Evolutionary conservation across 1,284 basidiomycete species (phyloP).

Genomic region (Cutaneotrichosporon sp.): DNA sequence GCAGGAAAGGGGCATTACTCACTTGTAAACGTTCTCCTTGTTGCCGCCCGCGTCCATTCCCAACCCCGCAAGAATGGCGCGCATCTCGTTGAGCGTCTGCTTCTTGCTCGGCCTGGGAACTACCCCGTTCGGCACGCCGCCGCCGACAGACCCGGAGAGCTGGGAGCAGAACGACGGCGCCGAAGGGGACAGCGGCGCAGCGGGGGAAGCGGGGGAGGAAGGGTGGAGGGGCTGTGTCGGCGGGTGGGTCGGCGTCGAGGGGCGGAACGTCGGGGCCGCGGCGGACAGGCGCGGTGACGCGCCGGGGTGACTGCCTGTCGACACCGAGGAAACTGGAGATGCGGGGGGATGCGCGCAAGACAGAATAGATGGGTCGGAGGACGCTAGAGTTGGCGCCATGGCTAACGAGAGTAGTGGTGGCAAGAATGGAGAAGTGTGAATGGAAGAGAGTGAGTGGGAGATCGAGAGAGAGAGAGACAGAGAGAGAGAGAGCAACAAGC

Average conservation of each 20-base stretch:
- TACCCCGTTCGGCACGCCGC: background rate
- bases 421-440: background rate
- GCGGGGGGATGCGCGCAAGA: background rate
- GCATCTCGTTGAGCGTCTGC: conserved; percentile 40
- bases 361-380: background rate
- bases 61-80: conserved; percentile 32
- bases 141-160: background rate
- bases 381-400: too few relatives aligned
- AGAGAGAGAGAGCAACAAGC: background rate
- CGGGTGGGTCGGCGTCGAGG: background rate
- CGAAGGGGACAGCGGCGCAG: background rate
- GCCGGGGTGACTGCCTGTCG: background rate
- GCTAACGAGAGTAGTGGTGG: background rate
- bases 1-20: conserved; percentile 28
- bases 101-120: conserved; percentile 38
- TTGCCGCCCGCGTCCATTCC: conserved; percentile 49
- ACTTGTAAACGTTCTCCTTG: conserved; percentile 52
- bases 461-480: background rate
- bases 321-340: background rate
- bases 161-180: background rate
- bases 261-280: background rate
- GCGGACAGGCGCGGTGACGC: background rate
- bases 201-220: background rate
- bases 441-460: too few relatives aligned
- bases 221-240: background rate